phyloP scores from a whole-genome alignment of 306 rosid species.

The Chamaecrista fasciculata region DNA sequence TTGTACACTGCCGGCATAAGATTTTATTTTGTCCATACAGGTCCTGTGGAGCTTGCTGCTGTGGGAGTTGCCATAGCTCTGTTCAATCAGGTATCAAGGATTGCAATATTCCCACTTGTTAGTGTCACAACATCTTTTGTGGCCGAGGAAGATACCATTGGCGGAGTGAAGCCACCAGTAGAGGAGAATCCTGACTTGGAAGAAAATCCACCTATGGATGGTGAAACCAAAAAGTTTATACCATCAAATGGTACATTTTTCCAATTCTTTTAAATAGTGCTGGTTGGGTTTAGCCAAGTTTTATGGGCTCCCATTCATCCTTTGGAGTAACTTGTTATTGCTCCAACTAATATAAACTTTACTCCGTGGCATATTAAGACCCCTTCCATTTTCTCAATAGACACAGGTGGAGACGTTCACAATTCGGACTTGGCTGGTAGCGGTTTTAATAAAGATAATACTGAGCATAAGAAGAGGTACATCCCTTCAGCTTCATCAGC shows the following conservation, averaged over 20 bases:
- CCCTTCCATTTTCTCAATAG: slow-evolving; percentile 28
- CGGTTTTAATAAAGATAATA: slow-evolving; percentile 43
- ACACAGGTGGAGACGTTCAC: slow-evolving; percentile 37
- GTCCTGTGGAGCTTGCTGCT: slow-evolving; percentile 95
- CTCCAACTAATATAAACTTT: slow-evolving; percentile 1
- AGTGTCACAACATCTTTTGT: slow-evolving; percentile 95
- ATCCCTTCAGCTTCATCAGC: slow-evolving; percentile 97
- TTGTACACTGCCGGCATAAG: neutral
- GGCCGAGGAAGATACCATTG: slow-evolving; percentile 83
- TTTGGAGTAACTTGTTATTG: neutral
- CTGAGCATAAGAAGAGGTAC: slow-evolving; percentile 47
- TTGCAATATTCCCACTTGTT: slow-evolving; percentile 89
- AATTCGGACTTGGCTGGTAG: slow-evolving; percentile 34
- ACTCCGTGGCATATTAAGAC: slow-evolving; percentile 4
- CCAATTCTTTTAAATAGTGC: neutral
- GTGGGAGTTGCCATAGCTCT: slow-evolving; percentile 96
- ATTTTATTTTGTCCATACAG: slow-evolving; percentile 38
- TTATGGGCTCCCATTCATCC: neutral
- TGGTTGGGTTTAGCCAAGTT: neutral
- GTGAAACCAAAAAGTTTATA: slow-evolving; percentile 56
- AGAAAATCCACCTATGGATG: slow-evolving; percentile 36
- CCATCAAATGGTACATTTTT: slow-evolving; percentile 48
- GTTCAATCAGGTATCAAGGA: slow-evolving; percentile 87
- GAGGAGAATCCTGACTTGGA: slow-evolving; percentile 45
- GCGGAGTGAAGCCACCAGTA: slow-evolving; percentile 34